Evolutionary conservation across 1,284 basidiomycete species (phyloP).

Genomic region (Austropuccinia psidii): DNA sequence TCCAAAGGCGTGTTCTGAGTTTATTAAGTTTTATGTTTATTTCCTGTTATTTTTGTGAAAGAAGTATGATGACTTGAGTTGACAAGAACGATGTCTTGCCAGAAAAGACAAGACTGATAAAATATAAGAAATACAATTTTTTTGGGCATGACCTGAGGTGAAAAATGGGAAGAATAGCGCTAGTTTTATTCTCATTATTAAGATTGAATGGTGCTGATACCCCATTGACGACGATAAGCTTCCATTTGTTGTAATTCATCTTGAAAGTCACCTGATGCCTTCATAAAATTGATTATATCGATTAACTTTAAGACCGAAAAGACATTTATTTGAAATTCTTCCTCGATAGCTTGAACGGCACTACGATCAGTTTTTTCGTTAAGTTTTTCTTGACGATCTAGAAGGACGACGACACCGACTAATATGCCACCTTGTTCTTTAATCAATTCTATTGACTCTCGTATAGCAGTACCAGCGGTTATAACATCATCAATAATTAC

Average conservation of each 20-base stretch:
- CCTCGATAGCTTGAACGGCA: slow-evolving; percentile 77
- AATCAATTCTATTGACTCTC: slow-evolving; percentile 69
- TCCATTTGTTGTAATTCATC: slow-evolving; percentile 68
- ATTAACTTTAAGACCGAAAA: slow-evolving; percentile 72
- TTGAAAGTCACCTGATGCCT: slow-evolving; percentile 56
- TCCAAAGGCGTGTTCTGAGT: too few species aligned
- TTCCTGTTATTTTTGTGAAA: too few species aligned
- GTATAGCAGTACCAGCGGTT: slow-evolving; percentile 86
- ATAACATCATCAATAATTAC: slow-evolving; percentile 94
- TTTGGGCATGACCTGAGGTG: too few species aligned
- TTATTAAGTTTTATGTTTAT: too few species aligned
- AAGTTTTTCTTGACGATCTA: slow-evolving; percentile 85
- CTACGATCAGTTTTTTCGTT: slow-evolving; percentile 53
- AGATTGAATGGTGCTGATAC: slow-evolving; percentile 48
- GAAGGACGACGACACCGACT: slow-evolving; percentile 79
- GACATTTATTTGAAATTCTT: slow-evolving; percentile 60
- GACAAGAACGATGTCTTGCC: too few species aligned
- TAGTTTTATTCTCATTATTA: too few species aligned
- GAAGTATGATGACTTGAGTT: too few species aligned
- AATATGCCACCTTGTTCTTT: slow-evolving; percentile 57
- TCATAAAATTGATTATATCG: slow-evolving; percentile 77
- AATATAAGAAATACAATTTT: too few species aligned
- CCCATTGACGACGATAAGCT: slow-evolving; percentile 71
- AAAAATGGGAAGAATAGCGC: too few species aligned
- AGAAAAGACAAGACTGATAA: too few species aligned